These are phyloP conservation scores for Fulvia fulva DNA, from an alignment of 2,329 filamentous ascomycete species.

Conservation along the genomic window DNA sequence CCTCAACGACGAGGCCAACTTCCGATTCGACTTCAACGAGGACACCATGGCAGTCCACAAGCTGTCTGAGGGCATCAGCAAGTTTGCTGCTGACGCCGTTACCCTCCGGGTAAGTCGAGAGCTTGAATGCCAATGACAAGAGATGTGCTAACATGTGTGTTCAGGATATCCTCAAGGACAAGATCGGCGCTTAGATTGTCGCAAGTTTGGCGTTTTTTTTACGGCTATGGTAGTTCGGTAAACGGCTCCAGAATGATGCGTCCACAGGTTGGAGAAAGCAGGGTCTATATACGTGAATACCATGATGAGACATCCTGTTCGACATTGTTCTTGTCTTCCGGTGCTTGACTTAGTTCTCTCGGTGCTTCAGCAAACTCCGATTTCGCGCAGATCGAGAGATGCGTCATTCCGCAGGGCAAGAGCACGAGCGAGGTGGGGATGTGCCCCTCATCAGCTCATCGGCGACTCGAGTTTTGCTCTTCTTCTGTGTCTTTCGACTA, in stretches of 20 bases:
- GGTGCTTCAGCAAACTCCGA: background rate
- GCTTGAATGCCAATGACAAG: no score
- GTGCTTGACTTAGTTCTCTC: background rate
- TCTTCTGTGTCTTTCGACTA: background rate
- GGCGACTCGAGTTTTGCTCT: background rate
- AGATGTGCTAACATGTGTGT: no score
- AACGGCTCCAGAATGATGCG: conserved; percentile 6
- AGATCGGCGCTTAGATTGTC: conserved; percentile 53
- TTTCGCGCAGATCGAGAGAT: background rate
- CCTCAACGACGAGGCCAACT: conserved; percentile 80
- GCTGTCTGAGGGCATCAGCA: conserved; percentile 98
- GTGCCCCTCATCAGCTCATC: background rate
- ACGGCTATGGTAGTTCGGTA: conserved; percentile 3
- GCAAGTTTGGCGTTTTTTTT: conserved; percentile 3
- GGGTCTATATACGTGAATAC: background rate
- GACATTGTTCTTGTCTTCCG: background rate
- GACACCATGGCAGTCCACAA: conserved; percentile 99
- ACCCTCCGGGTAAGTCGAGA: conserved; percentile 65
- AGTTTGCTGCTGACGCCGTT: conserved; percentile 93
- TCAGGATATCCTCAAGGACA: conserved; percentile 71
- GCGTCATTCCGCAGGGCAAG: background rate
- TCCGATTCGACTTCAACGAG: conserved; percentile 99
- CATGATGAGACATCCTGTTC: background rate
- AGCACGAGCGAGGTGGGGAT: conserved; percentile 3
- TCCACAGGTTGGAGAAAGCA: background rate